Percentiles rank a stretch among this genome's conserved stretches.
Evolutionary conservation across 2,329 filamentous ascomycete species (phyloP).

Genomic region (Pochonia chlamydosporia): DNA sequence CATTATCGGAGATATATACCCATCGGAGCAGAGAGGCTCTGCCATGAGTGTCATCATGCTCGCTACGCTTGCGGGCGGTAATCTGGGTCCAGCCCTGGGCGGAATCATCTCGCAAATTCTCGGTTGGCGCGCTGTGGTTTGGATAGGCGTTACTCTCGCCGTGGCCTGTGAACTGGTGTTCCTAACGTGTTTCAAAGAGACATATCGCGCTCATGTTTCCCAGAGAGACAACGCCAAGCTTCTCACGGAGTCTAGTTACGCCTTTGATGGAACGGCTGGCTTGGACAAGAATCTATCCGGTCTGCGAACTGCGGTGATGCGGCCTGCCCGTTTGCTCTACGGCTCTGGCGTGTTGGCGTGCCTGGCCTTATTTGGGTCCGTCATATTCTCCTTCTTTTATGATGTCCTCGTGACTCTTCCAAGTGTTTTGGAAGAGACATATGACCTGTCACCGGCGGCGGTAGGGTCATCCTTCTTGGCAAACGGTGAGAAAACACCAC

Average conservation of each 20-base stretch:
- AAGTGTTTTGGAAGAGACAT: constrained; percentile 40
- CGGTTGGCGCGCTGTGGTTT: constrained; percentile 50
- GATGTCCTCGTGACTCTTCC: constrained; percentile 48
- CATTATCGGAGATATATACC: constrained; percentile 48
- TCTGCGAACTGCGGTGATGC: constrained; percentile 31
- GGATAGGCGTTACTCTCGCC: constrained; percentile 43
- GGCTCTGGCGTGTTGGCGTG: constrained; percentile 48
- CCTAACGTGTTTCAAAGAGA: constrained; percentile 49
- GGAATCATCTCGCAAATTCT: constrained; percentile 47
- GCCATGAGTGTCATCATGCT: constrained; percentile 53
- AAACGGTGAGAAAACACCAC: constrained; percentile 7
- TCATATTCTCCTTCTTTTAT: constrained; percentile 48
- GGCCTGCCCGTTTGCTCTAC: constrained; percentile 40
- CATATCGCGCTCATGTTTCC: constrained; percentile 46
- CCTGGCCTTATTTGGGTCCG: constrained; percentile 38
- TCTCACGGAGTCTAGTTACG: too few species aligned
- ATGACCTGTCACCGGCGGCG: constrained; percentile 42
- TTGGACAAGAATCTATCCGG: constrained; percentile 15
- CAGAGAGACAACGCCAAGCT: constrained; percentile 32
- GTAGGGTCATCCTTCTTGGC: constrained; percentile 31
- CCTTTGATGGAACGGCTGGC: constrained; percentile 21
- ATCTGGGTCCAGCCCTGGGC: constrained; percentile 49
- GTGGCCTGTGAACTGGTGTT: constrained; percentile 44
- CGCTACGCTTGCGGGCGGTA: constrained; percentile 52
- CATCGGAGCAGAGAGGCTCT: constrained; percentile 45